Evolutionary conservation across 768 basidiomycete genomes (phyloP), one percentile per base, ranked within the genome.

Genomic region (Trametes elegans): DNA sequence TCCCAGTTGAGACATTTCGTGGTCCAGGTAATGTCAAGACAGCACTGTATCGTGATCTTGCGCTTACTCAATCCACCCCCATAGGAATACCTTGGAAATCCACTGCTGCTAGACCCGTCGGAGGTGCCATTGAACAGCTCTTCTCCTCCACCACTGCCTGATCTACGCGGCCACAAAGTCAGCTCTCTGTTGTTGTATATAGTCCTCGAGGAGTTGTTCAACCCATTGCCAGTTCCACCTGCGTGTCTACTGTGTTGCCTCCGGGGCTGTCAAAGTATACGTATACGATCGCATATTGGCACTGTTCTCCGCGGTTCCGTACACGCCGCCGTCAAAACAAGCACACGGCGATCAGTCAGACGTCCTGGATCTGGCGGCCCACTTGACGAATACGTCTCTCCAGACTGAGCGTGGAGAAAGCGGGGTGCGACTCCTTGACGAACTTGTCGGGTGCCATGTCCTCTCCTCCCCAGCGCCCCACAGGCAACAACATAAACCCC

Each of bases 1-100:
- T 93, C 91, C 9, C 96, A 97, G 62, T 76, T 99, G 39, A 82
- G 96, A 23, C 92, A 98, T 70, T 99, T 98, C 70, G 93, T 99
- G 16, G 84, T 98, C 32, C 97, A 98, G 84, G 96, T 93, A 60
- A 8, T 58, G 45, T 39, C 14, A 13, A 24, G 16, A 54, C 23
- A 55, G 10, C 47, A 26, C n/a, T 50, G 46, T 13, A 47, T 6
- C 13, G 13, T 14, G 32, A 3, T 10, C 50, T 6, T 29, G 53
- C 47, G 32, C n/a, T 45, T 16, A 44, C 19, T 39, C 32, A 16
- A 1, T 27, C 35, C 9, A 21, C 19, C 7, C 34, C 4, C 61
- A n/a, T n/a, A 99, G 95, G 92, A 97, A 74, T 98, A 99, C 70
- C 70, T 98, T 5, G 66, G 77, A 19, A 75, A 76, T 13, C 95